Evolutionary conservation across 495 filamentous ascomycete species (phyloP), one percentile per base, ranked within the genome.

Genomic region (Neurospora sp.): DNA sequence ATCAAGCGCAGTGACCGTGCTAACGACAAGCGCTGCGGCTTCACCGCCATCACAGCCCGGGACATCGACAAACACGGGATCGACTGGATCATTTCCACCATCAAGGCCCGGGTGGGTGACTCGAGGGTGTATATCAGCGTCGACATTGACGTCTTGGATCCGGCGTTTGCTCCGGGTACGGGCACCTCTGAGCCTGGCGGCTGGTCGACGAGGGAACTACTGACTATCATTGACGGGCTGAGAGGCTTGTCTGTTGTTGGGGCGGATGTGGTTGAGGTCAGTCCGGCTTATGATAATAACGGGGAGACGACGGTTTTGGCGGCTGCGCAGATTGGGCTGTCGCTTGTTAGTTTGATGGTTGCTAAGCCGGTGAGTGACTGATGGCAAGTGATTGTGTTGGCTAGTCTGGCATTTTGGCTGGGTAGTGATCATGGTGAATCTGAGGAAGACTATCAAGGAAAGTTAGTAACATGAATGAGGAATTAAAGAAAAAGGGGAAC

Each of bases 131-230:
- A 97, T 77, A 84, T 96, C 53, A 93, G 89, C 71, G 93, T 97
- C 53, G 94, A 97, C 76, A 96, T 97, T 72, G 94, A 97, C 76
- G 92, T 92, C 1, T 80, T 97, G 16, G 94, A 97, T 77, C 93
- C 94, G 5, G 94, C 93, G 3, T 83, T 75, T 73, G 81, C 82
- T 35, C 81, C 81, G 14, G 81, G 81, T 80, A 97, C 94, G 2
- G 94, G 94, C 27, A 97, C 94, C 0, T 89, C 93, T 44, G 94
- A 97, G 77, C 92, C 93, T 0, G 94, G 94, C 37, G 94, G 94
- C 1, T 97, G 94, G 94, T 87, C 89, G 1, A 94, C 93, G 0
- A 87, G 94, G 61, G 94, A 97, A 73, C 76, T 86, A 0, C 74
- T 85, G 37, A 78, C 82, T 2, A 82, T 87, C 40, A 77, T 86